A percentile compares a stretch with the other conserved stretches of the same genome.
Conservation (phyloP, 2,329 filamentous ascomycete genomes). For the Xylariaceae sp. region DNA sequence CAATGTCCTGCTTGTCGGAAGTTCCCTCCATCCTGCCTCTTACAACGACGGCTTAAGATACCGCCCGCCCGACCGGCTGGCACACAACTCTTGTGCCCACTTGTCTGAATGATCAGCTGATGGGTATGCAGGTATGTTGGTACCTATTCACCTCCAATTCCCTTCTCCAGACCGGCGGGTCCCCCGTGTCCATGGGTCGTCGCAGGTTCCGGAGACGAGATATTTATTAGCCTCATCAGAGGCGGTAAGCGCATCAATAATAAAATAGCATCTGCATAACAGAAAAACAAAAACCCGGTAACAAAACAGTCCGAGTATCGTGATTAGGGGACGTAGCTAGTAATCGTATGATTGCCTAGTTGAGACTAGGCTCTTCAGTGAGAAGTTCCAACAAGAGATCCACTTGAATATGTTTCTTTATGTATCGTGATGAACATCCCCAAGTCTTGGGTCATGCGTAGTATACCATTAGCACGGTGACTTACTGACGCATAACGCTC, state of each 20-base stretch:
- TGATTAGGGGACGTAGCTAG: not conserved
- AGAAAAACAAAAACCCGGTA: not conserved
- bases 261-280: not conserved
- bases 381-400: not conserved
- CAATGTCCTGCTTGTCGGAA: not conserved
- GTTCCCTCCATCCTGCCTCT: not conserved
- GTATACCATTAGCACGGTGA: not conserved
- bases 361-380: slow-evolving; percentile 1
- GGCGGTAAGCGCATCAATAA: slow-evolving; percentile 16
- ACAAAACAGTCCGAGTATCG: not conserved
- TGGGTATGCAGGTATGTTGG: not conserved
- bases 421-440: too few species aligned
- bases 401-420: not conserved
- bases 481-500: not conserved
- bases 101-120: not conserved
- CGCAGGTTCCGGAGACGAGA: slow-evolving; percentile 2
- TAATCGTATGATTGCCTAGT: not conserved
- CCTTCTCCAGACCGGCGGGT: slow-evolving; percentile 3
- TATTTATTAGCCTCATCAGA: slow-evolving; percentile 3
- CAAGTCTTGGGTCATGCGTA: not conserved
- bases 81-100: not conserved
- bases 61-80: not conserved
- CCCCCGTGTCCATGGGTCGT: not conserved
- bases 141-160: slow-evolving; percentile 4
- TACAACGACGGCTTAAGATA: not conserved